Conservation (phyloP, 768 basidiomycete genomes). For the Russula abietina region DNA sequence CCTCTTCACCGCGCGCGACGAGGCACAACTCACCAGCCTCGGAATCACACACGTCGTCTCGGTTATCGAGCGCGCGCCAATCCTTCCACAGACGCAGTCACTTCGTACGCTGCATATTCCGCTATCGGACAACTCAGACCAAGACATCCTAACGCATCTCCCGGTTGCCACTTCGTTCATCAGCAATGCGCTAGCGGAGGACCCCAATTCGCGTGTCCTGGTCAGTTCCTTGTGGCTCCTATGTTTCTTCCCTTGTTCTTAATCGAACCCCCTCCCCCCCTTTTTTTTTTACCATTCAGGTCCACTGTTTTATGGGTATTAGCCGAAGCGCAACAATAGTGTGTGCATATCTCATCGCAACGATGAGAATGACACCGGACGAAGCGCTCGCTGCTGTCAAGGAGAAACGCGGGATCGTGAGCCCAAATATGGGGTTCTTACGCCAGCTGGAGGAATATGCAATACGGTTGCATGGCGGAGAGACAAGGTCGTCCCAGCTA, state of each 20-base stretch:
- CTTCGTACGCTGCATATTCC: conserved; percentile 50
- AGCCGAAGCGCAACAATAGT: conserved; percentile 74
- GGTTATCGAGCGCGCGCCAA: conserved; percentile 47
- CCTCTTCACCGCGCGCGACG: conserved; percentile 46
- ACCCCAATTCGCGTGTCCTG: conserved; percentile 42
- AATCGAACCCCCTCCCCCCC: background rate
- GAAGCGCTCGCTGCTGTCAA: conserved; percentile 29
- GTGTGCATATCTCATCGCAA: conserved; percentile 53
- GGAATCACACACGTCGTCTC: conserved; percentile 75
- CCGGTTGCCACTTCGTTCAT: conserved; percentile 49
- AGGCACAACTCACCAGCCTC: conserved; percentile 42
- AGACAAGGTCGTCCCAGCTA: background rate
- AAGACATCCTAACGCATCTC: conserved; percentile 43
- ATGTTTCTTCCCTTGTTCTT: background rate
- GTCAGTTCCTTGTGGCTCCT: conserved; percentile 32
- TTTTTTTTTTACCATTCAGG: conserved; percentile 37
- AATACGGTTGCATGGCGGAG: background rate
- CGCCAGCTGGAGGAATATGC: no score
- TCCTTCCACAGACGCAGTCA: conserved; percentile 19
- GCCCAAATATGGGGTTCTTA: conserved; percentile 34
- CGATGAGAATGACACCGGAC: conserved; percentile 28
- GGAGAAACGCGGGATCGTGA: conserved; percentile 27
- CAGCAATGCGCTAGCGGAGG: conserved; percentile 39
- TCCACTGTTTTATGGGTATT: no score
- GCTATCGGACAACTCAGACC: conserved; percentile 38